These are phyloP conservation scores for Chalciporus chontae DNA, from an alignment of 768 basidiomycete genomes.

Conservation along the genomic window DNA sequence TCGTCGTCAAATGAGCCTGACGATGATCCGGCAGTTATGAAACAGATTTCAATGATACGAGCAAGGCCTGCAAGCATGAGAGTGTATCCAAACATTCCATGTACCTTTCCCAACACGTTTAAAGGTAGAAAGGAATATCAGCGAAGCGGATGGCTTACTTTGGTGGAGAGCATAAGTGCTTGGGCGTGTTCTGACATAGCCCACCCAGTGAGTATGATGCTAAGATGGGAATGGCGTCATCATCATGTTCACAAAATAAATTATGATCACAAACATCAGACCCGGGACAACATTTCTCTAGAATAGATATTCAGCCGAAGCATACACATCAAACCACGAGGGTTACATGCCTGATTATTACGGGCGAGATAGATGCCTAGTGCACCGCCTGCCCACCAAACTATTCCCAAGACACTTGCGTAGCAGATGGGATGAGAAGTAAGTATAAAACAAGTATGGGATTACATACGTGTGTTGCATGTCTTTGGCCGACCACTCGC, in stretches of 20 bases:
- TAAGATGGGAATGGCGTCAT: constrained; percentile 24
- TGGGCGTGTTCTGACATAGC: constrained; percentile 91
- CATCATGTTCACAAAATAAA: neutral
- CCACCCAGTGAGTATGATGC: constrained; percentile 89
- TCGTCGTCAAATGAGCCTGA: constrained; percentile 42
- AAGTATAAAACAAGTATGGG: neutral
- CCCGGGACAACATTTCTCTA: constrained; percentile 79
- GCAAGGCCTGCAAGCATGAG: constrained; percentile 80
- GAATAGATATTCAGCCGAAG: neutral
- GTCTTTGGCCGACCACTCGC: constrained; percentile 83
- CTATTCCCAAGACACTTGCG: constrained; percentile 49
- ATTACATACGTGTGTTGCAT: constrained; percentile 85
- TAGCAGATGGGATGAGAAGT: constrained; percentile 1
- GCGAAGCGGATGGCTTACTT: constrained; percentile 38
- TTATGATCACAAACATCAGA: constrained; percentile 56
- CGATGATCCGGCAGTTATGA: constrained; percentile 45
- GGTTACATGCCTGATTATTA: constrained; percentile 60
- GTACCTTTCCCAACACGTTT: constrained; percentile 48
- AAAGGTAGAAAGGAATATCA: neutral
- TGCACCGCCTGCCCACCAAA: constrained; percentile 88
- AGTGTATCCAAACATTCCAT: constrained; percentile 78
- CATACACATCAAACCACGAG: neutral
- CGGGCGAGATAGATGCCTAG: constrained; percentile 81
- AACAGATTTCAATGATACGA: constrained; percentile 82
- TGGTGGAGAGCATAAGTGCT: constrained; percentile 78